These are phyloP conservation scores for Acer negundo DNA, from an alignment of 345 rosid genomes.

Conservation along the genomic window DNA sequence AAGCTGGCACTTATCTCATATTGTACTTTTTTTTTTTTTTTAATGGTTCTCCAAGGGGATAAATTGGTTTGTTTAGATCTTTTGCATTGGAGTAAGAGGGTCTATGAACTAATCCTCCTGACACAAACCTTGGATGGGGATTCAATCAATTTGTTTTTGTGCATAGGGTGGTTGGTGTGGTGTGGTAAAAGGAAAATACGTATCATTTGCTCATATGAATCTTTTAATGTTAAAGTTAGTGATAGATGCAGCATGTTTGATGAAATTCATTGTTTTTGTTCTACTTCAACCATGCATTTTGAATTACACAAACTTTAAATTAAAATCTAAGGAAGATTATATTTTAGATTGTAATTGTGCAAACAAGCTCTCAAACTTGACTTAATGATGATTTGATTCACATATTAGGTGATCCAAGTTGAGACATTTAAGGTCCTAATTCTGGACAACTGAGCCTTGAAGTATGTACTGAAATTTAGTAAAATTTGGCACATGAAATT, in stretches of 20 bases:
- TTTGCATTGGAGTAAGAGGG: not conserved
- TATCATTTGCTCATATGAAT: not conserved
- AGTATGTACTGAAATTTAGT: not conserved
- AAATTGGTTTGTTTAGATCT: not conserved
- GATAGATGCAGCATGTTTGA: not conserved
- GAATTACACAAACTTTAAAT: not conserved
- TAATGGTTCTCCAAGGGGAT: not conserved
- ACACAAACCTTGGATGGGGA: not conserved
- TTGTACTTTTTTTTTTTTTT: no score
- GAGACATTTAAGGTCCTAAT: not conserved
- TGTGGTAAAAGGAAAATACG: not conserved
- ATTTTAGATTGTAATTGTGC: not conserved
- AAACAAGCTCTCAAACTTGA: not conserved
- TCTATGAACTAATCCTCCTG: not conserved
- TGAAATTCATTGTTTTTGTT: not conserved
- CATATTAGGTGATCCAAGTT: not conserved
- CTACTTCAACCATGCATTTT: not conserved
- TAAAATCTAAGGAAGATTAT: not conserved
- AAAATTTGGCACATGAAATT: not conserved
- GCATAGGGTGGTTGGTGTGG: not conserved
- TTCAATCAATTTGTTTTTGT: no score
- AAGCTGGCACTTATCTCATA: not conserved
- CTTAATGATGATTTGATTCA: not conserved
- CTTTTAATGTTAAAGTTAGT: not conserved
- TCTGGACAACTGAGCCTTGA: not conserved